Conservation (phyloP, 257 asterid species). For the Nicotiana otophora region DNA sequence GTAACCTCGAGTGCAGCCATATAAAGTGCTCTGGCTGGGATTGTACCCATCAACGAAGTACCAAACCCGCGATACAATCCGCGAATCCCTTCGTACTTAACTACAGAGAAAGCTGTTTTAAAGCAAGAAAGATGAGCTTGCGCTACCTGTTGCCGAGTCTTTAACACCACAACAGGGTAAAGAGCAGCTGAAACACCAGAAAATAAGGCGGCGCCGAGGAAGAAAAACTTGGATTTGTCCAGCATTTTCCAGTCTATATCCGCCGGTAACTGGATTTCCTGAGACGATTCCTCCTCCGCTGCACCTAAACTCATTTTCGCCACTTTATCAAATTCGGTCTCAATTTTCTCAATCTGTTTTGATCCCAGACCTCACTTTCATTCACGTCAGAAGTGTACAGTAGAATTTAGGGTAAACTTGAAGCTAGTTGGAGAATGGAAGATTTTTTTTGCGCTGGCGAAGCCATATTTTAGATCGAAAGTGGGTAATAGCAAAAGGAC, state of each 20-base stretch:
- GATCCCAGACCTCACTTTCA: constrained; percentile 5
- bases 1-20: constrained; percentile 74
- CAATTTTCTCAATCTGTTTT: constrained; percentile 5
- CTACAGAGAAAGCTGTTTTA: constrained; percentile 43
- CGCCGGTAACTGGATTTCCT: constrained; percentile 52
- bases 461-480: constrained; percentile 39
- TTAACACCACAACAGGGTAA: constrained; percentile 62
- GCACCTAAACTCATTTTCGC: constrained; percentile 44
- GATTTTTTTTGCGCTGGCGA: constrained; percentile 42
- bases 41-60: constrained; percentile 67
- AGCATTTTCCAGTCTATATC: constrained; percentile 74
- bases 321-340: constrained; percentile 3
- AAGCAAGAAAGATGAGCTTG: constrained; percentile 42
- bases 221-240: constrained; percentile 68
- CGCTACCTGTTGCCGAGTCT: constrained; percentile 73
- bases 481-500: constrained; percentile 27
- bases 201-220: constrained; percentile 74
- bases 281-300: constrained; percentile 44
- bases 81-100: constrained; percentile 50
- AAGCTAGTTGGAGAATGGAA: not conserved
- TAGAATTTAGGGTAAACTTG: not conserved
- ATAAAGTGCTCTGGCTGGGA: constrained; percentile 74
- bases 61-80: constrained; percentile 79
- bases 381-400: not conserved
- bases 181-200: constrained; percentile 64